phyloP scores from a whole-genome alignment of 306 rosid genomes.

The Medicago lupulina region DNA sequence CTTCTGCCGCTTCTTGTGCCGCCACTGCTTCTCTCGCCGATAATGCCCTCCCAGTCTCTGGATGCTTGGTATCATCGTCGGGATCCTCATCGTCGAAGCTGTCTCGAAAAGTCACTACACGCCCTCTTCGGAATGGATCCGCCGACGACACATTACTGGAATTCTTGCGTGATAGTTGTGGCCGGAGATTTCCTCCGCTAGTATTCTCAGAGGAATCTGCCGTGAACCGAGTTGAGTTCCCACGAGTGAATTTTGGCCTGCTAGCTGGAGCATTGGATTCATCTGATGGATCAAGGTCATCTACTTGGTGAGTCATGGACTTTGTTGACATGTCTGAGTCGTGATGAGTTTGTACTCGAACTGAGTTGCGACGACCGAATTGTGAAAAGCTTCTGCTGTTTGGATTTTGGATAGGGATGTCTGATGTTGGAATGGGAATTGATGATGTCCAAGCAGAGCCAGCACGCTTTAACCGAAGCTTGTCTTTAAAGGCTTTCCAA shows the following conservation, averaged over 20 bases:
- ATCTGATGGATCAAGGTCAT: conserved; percentile 19
- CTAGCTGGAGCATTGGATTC: neutral
- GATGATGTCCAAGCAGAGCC: conserved; percentile 80
- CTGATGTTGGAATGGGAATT: conserved; percentile 64
- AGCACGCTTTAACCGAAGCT: conserved; percentile 66
- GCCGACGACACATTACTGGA: conserved; percentile 43
- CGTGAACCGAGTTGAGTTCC: conserved; percentile 32
- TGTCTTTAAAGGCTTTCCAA: conserved; percentile 78
- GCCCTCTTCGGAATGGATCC: conserved; percentile 41
- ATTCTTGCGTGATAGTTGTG: conserved; percentile 45
- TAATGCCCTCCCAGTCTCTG: conserved; percentile 34
- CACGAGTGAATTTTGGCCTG: conserved; percentile 30
- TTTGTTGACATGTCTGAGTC: conserved; percentile 17
- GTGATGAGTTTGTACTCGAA: neutral
- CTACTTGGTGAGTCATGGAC: conserved; percentile 25
- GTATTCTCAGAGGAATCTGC: conserved; percentile 20
- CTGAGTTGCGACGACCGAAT: conserved; percentile 37
- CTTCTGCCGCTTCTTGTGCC: conserved; percentile 48
- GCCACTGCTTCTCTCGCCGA: conserved; percentile 53
- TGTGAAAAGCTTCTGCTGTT: conserved; percentile 29
- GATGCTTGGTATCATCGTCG: neutral
- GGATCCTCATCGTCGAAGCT: conserved; percentile 44
- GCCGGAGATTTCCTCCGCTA: conserved; percentile 26
- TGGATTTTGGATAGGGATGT: conserved; percentile 49
- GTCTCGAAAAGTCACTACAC: conserved; percentile 37